These are phyloP conservation scores for Graphiopsis chlorocephala DNA, from an alignment of 2,329 filamentous ascomycete species.

Conservation along the genomic window DNA sequence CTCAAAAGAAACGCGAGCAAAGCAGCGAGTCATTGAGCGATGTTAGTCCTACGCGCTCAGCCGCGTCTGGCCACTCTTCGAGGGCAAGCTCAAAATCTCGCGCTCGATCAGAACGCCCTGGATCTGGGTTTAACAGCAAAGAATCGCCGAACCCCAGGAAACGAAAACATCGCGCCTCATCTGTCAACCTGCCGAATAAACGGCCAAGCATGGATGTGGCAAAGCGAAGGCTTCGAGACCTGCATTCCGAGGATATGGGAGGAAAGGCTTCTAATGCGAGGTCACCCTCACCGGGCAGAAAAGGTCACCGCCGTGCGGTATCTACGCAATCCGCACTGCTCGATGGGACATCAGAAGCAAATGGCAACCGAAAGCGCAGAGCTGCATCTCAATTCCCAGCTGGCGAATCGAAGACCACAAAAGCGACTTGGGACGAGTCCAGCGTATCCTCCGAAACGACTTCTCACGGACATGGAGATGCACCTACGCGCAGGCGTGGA, in stretches of 20 bases:
- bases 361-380: constrained; percentile 28
- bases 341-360: constrained; percentile 45
- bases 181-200: constrained; percentile 33
- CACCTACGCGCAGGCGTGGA: constrained; percentile 55
- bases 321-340: constrained; percentile 62
- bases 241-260: constrained; percentile 29
- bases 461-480: constrained; percentile 60
- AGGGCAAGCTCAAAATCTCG: constrained; percentile 27
- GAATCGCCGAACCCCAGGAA: constrained; percentile 36
- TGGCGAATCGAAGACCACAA: constrained; percentile 30
- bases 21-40: constrained; percentile 30
- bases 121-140: constrained; percentile 17
- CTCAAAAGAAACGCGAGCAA: neutral
- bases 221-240: constrained; percentile 26
- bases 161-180: constrained; percentile 37
- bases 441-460: constrained; percentile 47
- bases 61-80: constrained; percentile 23
- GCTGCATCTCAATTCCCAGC: constrained; percentile 52
- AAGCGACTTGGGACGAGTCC: constrained; percentile 59
- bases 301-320: constrained; percentile 60
- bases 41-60: constrained; percentile 31
- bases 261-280: constrained; percentile 32
- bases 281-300: constrained; percentile 60
- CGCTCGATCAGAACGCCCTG: constrained; percentile 31
- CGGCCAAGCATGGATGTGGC: constrained; percentile 30